Base-by-base conservation (phyloP, 371 early-diverging fungal genomes). In the Encephalitozoon intestinalis region DNA sequence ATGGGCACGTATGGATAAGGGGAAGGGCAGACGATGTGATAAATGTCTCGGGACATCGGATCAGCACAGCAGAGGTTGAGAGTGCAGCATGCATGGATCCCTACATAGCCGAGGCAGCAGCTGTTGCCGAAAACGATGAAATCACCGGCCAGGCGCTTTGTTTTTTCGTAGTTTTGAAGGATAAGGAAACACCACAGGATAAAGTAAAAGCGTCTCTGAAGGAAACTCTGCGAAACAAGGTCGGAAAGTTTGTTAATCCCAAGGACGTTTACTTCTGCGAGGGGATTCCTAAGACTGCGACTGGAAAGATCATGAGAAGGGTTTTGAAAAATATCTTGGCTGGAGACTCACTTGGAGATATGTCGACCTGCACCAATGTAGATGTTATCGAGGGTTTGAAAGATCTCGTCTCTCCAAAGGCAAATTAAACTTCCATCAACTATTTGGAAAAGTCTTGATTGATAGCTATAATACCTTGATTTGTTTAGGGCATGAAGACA, bases 11-110 rank as follows among this genome's bases (percentile, higher is more conserved):
- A 90, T 95, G 69, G 93, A 90, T 73, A n/a, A 87, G 91, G 88
- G 90, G 91, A 39, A 87, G 95, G 54, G 91, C 90, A 15, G 94
- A 93, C 81, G 95, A 96, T 84, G 95, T 96, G 34, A 92, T 95
- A 84, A 96, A 95, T 86, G 94, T 96, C 8, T 89, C 92, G 18
- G 97, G 96, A 9, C 97, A 96, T 86, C 89, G 97, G 64, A 83
- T 96, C 70, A 90, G 90, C 52, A 95, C 97, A 0, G 90, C 94
- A 43, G 96, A 95, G 87, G 90, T 97, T 66, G 94, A 93, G 82
- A 90, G 91, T 21, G 92, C 91, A 1, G 86, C 92, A 49, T 89
- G 92, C 15, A 85, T 87, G 3, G 88, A 91, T 81, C 84, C 84
- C 0, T 77, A 80, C 41, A 91, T 94, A 54, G 91, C 93, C 6